Conservation (phyloP, 129 eudicot genomes). For the Artemisia annua region DNA sequence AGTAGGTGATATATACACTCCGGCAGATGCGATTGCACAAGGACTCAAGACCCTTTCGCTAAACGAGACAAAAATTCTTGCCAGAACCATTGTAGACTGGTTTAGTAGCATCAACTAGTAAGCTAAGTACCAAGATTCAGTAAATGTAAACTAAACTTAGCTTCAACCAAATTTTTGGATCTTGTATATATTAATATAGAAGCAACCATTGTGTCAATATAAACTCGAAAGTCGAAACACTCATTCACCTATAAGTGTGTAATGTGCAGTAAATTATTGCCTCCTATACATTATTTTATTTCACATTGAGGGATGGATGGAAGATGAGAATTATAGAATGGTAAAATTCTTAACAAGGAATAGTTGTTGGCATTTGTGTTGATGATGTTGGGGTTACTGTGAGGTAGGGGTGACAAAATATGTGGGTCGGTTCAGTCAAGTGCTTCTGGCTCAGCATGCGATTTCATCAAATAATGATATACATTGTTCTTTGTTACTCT, state of each 20-base stretch:
- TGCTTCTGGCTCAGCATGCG: too few relatives aligned
- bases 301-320: not conserved
- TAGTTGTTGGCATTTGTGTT: not conserved
- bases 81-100: constrained; percentile 66
- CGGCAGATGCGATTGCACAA: constrained; percentile 95
- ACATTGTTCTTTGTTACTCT: too few relatives aligned
- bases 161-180: not conserved
- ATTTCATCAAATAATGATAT: too few relatives aligned
- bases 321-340: too few relatives aligned
- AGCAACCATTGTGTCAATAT: constrained; percentile 5
- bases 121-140: constrained; percentile 21
- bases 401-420: too few relatives aligned
- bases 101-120: constrained; percentile 44
- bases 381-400: not conserved
- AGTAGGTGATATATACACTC: constrained; percentile 81
- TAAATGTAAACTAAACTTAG: not conserved
- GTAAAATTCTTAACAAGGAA: not conserved
- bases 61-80: constrained; percentile 65
- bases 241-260: not conserved
- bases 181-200: constrained; percentile 27
- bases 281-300: not conserved
- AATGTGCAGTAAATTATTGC: not conserved
- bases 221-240: not conserved
- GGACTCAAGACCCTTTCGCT: constrained; percentile 65
- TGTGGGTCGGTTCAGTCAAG: too few relatives aligned